Conservation (phyloP, 352 stramenopile species). For the Pythium utonaiense region DNA sequence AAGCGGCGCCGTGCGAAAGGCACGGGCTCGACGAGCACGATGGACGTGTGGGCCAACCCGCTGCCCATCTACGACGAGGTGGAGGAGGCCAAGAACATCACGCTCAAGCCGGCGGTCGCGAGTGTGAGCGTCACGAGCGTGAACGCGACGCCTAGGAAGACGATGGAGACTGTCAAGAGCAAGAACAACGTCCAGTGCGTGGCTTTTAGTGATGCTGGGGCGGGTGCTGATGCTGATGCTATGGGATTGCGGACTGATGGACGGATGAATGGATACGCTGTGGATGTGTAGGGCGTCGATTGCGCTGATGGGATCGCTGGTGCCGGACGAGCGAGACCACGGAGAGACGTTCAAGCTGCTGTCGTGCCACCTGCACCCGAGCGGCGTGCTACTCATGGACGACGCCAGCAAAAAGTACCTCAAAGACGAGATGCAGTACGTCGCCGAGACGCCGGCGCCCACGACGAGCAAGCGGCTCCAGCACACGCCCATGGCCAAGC, state of each 20-base stretch:
- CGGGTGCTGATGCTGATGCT: too few species aligned
- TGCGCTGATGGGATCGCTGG: constrained; percentile 74
- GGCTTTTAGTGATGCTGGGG: not conserved
- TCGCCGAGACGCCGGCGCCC: not conserved
- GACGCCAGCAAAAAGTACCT: constrained; percentile 77
- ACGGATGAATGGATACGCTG: constrained; percentile 7
- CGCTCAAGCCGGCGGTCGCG: constrained; percentile 27
- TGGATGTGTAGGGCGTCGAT: constrained; percentile 70
- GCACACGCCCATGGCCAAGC: constrained; percentile 25
- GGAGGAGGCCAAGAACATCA: constrained; percentile 61
- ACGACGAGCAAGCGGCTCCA: constrained; percentile 6
- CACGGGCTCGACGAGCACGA: not conserved
- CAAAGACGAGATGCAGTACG: constrained; percentile 11
- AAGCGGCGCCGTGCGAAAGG: constrained; percentile 3
- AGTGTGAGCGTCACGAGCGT: not conserved
- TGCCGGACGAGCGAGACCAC: constrained; percentile 71
- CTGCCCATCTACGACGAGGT: constrained; percentile 63
- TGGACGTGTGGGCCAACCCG: constrained; percentile 51
- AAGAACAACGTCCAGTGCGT: constrained; percentile 71
- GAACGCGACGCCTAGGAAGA: constrained; percentile 1
- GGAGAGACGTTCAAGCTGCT: constrained; percentile 84
- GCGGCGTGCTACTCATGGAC: constrained; percentile 72
- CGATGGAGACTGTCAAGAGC: constrained; percentile 25
- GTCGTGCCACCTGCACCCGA: constrained; percentile 71
- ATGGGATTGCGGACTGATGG: too few species aligned